Base-by-base conservation (phyloP, 495 filamentous ascomycete genomes). In the Chaetomium cochliodes region DNA sequence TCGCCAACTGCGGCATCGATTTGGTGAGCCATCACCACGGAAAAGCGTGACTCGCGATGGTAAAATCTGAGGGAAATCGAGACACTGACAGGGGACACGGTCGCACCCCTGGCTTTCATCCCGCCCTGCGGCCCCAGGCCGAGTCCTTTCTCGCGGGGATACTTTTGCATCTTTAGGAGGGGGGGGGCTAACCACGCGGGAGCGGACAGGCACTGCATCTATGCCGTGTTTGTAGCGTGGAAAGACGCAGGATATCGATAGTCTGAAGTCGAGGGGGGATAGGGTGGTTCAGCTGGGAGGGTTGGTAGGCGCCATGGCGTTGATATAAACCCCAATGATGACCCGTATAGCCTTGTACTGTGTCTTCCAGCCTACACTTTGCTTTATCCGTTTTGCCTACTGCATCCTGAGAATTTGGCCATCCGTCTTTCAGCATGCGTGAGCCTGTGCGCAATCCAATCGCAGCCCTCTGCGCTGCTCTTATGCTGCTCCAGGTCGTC, bases 391-490 rank as follows among this genome's bases (percentile, higher is more conserved):
- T n/a, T n/a, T 30, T 30, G 3, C 28, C 28, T 30, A 6, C 28
- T 37, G 3, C 11, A 37, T 37, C 11, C 11, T 37, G 5, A 12
- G 1, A 11, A 1, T 1, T 37, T 37, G 33, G 11, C 16, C 12
- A 18, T 7, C 23, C 16, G 5, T 11, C 18, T 22, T 1, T n/a
- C 55, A 58, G 5, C 12, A 58, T 58, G 55, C 37, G 55, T 13
- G 42, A 37, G 55, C 55, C 44, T 22, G 7, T 18, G 7, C 22
- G 5, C 5, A 26, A 56, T 33, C 20, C 30, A 11, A 39, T 18
- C 2, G 55, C 55, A n/a, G 39, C 55, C 39, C 18, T 37, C 55
- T 42, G 20, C 55, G 55, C 55, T 58, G 37, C 26, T 22, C n/a
- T 44, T 37, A 20, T 39, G 37, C 12, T 58, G 3, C 11, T 44